Base-by-base conservation (phyloP, 1,139 yeast species). In the Pichiaceae sp. region DNA sequence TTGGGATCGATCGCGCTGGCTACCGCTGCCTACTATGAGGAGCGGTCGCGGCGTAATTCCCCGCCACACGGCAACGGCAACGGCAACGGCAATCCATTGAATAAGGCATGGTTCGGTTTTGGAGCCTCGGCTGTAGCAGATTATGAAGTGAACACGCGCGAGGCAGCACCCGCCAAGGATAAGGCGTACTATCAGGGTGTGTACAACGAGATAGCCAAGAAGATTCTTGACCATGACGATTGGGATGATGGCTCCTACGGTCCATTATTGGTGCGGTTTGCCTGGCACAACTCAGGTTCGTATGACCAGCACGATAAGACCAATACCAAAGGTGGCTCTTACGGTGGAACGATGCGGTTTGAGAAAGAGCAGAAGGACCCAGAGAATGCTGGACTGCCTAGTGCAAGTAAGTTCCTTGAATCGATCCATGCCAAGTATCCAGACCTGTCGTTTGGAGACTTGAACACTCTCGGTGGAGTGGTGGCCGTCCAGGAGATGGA, bases 381-480 rank as follows among this genome's bases (percentile, higher is more conserved):
- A 12, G 89, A 79, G 45, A 86, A 86, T 59, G 73, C 72, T 31
- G 96, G 95, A 36, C 68, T 86, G 50, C 68, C 66, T 37, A 67
- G 68, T 41, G 95, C 78, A 18, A 70, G 81, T 45, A 68, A 71
- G 42, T 84, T 84, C 56, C 64, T 85, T 49, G 64, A 66, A 38
- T 75, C 84, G 37, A 70, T 87, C 50, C 61, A 66, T 37, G 64
- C 65, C 32, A 60, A 75, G 55, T 78, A 70, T 60, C 84, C 89
- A 19, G 85, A 93, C 82, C 58, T 87, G 34, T 75, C 87, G 20
- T 70, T 83, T 58, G 96, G 96, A 53, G 96, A 87, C 60, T 70
- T 87, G 54, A 85, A 82, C 73, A 85, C 96, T 17, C 66, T 87
- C 32, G 93, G 80, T 35, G 96, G 96, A 47, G 95, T 86, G 38